These are phyloP conservation scores for Globisporangium radiosum DNA, from an alignment of 352 stramenopile species.

Conservation along the genomic window DNA sequence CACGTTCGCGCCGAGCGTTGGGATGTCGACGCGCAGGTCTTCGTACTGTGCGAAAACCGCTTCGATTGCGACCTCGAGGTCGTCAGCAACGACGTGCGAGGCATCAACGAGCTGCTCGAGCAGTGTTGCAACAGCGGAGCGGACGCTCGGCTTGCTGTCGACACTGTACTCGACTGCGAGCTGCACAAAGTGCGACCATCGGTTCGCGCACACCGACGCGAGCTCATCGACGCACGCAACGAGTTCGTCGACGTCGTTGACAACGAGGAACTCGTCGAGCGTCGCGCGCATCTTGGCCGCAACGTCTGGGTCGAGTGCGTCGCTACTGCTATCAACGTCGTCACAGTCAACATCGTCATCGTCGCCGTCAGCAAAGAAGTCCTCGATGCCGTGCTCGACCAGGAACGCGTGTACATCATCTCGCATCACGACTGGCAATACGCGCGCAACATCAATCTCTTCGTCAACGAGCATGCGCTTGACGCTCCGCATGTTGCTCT, in stretches of 20 bases:
- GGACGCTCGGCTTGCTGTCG: slow-evolving; percentile 40
- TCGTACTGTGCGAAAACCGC: slow-evolving; percentile 60
- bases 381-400: slow-evolving; percentile 49
- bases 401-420: slow-evolving; percentile 49
- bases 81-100: slow-evolving; percentile 38
- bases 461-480: slow-evolving; percentile 76
- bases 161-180: slow-evolving; percentile 38
- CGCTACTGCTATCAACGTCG: slow-evolving; percentile 37
- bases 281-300: slow-evolving; percentile 62
- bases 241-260: slow-evolving; percentile 71
- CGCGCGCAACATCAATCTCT: slow-evolving; percentile 49
- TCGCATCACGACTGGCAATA: slow-evolving; percentile 36
- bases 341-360: slow-evolving; percentile 20
- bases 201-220: slow-evolving; percentile 15
- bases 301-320: slow-evolving; percentile 55
- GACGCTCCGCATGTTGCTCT: slow-evolving; percentile 59
- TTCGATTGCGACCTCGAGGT: slow-evolving; percentile 52
- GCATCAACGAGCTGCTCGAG: slow-evolving; percentile 30
- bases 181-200: slow-evolving; percentile 70
- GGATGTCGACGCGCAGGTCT: slow-evolving; percentile 69
- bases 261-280: slow-evolving; percentile 69
- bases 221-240: slow-evolving; percentile 74
- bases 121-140: slow-evolving; percentile 37
- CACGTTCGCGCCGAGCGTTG: slow-evolving; percentile 45
- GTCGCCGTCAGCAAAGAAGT: slow-evolving; percentile 50